A percentile compares a stretch with the other conserved stretches of the same genome.
Evolutionary conservation across 352 stramenopile species (phyloP).

Genomic region (Globisporangium viniferum): DNA sequence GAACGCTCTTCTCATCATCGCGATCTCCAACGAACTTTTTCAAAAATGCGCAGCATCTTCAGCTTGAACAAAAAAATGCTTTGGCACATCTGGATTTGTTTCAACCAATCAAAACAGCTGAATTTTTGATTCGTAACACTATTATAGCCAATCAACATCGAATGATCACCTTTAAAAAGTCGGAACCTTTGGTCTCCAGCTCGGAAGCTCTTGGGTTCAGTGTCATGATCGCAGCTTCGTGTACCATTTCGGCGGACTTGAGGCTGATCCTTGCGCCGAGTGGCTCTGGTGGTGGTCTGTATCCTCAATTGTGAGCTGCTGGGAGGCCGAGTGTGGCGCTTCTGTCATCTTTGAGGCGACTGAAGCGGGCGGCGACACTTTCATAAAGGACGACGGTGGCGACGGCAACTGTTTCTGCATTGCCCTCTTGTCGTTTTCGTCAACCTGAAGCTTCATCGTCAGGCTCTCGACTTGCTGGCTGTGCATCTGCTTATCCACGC

Average conservation of each 20-base stretch:
- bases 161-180: neutral
- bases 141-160: neutral
- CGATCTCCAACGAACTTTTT: neutral
- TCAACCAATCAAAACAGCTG: neutral
- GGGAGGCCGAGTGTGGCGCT: slow-evolving; percentile 23
- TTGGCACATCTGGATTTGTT: neutral
- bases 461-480: neutral
- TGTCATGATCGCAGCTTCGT: slow-evolving; percentile 44
- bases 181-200: neutral
- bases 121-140: neutral
- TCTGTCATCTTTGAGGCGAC: slow-evolving; percentile 47
- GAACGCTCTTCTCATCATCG: neutral
- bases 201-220: neutral
- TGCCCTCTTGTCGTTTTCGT: slow-evolving; percentile 1
- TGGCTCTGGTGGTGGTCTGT: slow-evolving; percentile 9
- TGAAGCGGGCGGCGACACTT: slow-evolving; percentile 30
- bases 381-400: slow-evolving; percentile 18
- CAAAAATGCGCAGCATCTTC: neutral
- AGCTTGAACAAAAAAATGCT: neutral
- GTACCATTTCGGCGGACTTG: slow-evolving; percentile 56
- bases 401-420: neutral
- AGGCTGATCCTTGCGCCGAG: neutral
- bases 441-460: neutral
- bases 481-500: neutral
- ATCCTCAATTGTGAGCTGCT: slow-evolving; percentile 2